Evolutionary conservation across 495 filamentous ascomycete species (phyloP).

Genomic region (Aspergillus egyptiacus): DNA sequence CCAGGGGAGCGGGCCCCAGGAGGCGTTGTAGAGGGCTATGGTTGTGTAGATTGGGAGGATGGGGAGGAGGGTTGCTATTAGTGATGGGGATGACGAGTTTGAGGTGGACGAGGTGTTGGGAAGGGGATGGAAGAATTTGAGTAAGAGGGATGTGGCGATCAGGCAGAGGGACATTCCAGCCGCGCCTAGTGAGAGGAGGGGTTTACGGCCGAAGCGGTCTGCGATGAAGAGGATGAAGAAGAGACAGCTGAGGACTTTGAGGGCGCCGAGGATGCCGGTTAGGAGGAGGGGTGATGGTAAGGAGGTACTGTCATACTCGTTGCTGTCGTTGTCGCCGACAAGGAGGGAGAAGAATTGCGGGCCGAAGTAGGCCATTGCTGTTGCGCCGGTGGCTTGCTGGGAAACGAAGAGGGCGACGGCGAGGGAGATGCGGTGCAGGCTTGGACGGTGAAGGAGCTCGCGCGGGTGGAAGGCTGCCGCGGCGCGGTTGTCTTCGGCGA

Average conservation of each 20-base stretch:
- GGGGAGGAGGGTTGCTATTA: slow-evolving; percentile 29
- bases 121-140: slow-evolving; percentile 29
- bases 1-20: slow-evolving; percentile 37
- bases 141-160: slow-evolving; percentile 50
- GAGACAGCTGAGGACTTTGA: slow-evolving; percentile 46
- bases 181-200: slow-evolving; percentile 47
- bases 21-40: slow-evolving; percentile 42
- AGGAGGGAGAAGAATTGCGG: slow-evolving; percentile 52
- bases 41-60: slow-evolving; percentile 47
- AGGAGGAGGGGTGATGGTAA: slow-evolving; percentile 28
- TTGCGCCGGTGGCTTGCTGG: slow-evolving; percentile 50
- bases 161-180: slow-evolving; percentile 48
- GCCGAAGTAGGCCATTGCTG: slow-evolving; percentile 48
- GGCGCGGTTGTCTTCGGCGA: slow-evolving; percentile 39
- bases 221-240: slow-evolving; percentile 50
- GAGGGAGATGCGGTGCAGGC: slow-evolving; percentile 36
- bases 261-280: slow-evolving; percentile 47
- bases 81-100: neutral
- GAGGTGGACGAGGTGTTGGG: neutral
- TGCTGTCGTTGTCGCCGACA: slow-evolving; percentile 29
- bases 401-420: slow-evolving; percentile 39
- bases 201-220: slow-evolving; percentile 50
- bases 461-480: slow-evolving; percentile 35
- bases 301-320: no score
- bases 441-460: slow-evolving; percentile 41